phyloP scores from a whole-genome alignment of 768 basidiomycete species.

The Suillus weaverae region DNA sequence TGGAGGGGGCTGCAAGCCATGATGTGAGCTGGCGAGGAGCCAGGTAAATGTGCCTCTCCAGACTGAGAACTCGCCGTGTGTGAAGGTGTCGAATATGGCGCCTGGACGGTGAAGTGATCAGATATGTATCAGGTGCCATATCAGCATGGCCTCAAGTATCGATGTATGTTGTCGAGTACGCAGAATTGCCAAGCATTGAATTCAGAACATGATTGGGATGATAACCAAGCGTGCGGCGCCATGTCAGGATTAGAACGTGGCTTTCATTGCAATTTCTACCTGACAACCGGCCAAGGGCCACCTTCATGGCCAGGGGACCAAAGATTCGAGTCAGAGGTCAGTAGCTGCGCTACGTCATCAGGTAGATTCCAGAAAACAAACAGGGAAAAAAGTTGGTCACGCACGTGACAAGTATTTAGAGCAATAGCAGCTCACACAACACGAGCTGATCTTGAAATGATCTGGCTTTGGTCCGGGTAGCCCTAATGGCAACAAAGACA shows the following conservation, averaged over 20 bases:
- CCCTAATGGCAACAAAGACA: no score
- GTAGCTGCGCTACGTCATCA: neutral
- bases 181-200: neutral
- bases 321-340: neutral
- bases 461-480: no score
- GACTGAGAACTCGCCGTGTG: neutral
- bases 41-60: neutral
- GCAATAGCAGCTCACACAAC: neutral
- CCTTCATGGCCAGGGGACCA: no score
- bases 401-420: neutral
- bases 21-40: neutral
- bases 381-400: no score
- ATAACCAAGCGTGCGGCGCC: neutral
- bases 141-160: neutral
- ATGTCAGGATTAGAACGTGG: neutral
- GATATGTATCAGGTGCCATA: neutral
- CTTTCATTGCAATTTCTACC: neutral
- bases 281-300: neutral
- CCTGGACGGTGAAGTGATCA: neutral
- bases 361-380: neutral
- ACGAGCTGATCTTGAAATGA: no score
- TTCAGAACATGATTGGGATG: neutral
- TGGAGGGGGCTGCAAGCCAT: neutral
- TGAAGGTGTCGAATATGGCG: neutral
- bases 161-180: neutral